A percentile compares a stretch with the other conserved stretches of the same genome.
Conservation (phyloP, 1,284 basidiomycete genomes). For the Limonomyces culmigenus region DNA sequence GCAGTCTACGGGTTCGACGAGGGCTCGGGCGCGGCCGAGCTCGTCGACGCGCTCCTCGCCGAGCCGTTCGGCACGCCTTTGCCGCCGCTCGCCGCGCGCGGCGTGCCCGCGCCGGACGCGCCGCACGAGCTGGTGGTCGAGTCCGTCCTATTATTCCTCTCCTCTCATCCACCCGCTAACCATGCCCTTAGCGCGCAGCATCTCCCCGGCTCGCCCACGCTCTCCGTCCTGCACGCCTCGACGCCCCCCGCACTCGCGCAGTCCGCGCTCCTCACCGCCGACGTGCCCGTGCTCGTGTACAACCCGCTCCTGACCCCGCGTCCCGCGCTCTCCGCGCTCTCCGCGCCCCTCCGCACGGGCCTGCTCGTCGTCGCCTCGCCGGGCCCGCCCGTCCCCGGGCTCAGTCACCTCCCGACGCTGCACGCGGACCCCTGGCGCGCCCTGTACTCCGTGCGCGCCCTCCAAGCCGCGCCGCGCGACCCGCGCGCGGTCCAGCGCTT, state of each 20-base stretch:
- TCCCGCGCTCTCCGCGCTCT: slow-evolving; percentile 18
- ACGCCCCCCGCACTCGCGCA: neutral
- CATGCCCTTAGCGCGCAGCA: no score
- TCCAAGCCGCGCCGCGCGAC: slow-evolving; percentile 28
- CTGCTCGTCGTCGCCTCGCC: slow-evolving; percentile 6
- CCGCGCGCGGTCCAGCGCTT: slow-evolving; percentile 37
- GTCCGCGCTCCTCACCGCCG: slow-evolving; percentile 15
- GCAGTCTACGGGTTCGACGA: slow-evolving; percentile 39
- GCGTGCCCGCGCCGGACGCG: no score
- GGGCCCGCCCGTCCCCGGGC: neutral
- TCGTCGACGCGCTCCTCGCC: slow-evolving; percentile 52
- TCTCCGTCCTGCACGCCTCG: neutral
- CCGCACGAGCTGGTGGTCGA: no score
- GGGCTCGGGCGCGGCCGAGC: slow-evolving; percentile 28
- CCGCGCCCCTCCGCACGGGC: slow-evolving; percentile 21
- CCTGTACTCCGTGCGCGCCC: slow-evolving; percentile 26
- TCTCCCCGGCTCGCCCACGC: neutral
- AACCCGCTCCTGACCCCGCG: slow-evolving; percentile 37
- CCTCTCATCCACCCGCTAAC: no score
- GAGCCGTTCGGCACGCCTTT: slow-evolving; percentile 41
- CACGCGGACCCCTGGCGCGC: slow-evolving; percentile 36
- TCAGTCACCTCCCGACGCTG: neutral
- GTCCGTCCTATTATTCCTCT: no score
- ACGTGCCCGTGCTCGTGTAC: slow-evolving; percentile 39
- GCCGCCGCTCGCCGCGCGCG: no score